Conservation (phyloP, 164 flowering plant species). For the Annona cherimola region DNA sequence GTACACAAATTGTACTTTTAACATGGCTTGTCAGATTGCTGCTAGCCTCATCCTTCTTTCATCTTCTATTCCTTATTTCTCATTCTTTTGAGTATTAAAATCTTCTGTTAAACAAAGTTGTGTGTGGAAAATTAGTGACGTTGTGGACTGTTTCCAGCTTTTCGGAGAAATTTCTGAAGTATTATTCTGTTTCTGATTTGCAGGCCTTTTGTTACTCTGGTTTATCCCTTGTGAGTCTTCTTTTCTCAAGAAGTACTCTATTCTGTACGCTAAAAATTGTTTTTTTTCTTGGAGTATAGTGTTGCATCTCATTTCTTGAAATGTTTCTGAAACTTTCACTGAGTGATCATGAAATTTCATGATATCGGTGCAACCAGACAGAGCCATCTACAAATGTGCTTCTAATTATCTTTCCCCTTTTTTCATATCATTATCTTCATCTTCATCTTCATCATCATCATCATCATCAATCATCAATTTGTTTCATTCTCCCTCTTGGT, state of each 20-base stretch:
- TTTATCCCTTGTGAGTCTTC: constrained; percentile 76
- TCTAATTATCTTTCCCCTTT: background rate
- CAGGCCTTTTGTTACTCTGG: constrained; percentile 85
- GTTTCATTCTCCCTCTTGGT: background rate
- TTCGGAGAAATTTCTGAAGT: background rate
- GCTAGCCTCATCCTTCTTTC: too few species aligned
- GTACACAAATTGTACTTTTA: background rate
- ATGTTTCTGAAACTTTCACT: background rate
- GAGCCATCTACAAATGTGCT: background rate
- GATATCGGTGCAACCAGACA: too few species aligned
- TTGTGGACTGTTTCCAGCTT: too few species aligned
- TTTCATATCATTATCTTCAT: background rate
- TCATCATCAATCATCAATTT: background rate
- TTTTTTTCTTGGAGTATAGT: too few species aligned
- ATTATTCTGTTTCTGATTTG: constrained; percentile 19
- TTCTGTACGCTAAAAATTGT: too few species aligned
- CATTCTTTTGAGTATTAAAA: too few species aligned
- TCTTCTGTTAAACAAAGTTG: too few species aligned
- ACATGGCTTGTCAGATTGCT: background rate
- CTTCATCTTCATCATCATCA: background rate
- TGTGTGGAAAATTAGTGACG: background rate
- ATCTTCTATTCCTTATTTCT: too few species aligned
- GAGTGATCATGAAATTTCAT: background rate
- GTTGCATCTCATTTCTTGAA: background rate
- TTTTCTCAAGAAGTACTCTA: too few species aligned